These are phyloP conservation scores for Clitoria ternatea DNA, from an alignment of 306 rosid genomes.

Conservation along the genomic window DNA sequence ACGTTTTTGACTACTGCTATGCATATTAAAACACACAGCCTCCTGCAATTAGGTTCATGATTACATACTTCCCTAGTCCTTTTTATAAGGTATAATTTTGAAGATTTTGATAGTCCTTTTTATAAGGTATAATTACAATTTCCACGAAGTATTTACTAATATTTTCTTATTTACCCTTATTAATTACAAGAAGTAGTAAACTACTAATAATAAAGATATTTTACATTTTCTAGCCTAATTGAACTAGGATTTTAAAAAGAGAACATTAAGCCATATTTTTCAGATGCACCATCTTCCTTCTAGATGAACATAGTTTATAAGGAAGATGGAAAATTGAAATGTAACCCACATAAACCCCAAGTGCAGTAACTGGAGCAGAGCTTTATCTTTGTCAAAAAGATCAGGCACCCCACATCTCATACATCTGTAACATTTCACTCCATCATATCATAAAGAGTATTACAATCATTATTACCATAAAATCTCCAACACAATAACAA, in stretches of 20 bases:
- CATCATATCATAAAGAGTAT: not conserved
- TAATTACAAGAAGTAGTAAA: too few species aligned
- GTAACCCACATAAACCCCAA: not conserved
- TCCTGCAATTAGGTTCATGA: not conserved
- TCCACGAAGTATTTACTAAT: too few species aligned
- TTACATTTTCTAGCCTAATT: not conserved
- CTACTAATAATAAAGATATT: too few species aligned
- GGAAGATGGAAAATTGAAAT: not conserved
- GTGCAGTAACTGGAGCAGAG: not conserved
- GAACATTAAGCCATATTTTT: not conserved
- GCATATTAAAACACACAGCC: not conserved
- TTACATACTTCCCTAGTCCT: not conserved
- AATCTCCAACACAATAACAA: not conserved
- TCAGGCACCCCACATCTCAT: not conserved
- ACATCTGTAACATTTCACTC: not conserved
- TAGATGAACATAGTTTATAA: not conserved
- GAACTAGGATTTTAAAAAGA: not conserved
- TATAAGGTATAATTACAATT: too few species aligned
- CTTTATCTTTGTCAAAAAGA: not conserved
- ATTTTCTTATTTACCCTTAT: too few species aligned
- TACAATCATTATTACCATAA: not conserved
- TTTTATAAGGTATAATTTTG: too few species aligned
- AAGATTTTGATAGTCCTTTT: too few species aligned
- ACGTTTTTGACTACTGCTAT: not conserved
- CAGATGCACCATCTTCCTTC: not conserved